Evolutionary conservation across 306 rosid species (phyloP), one percentile per base, ranked within the genome.

Genomic region (Potentilla sterilis): DNA sequence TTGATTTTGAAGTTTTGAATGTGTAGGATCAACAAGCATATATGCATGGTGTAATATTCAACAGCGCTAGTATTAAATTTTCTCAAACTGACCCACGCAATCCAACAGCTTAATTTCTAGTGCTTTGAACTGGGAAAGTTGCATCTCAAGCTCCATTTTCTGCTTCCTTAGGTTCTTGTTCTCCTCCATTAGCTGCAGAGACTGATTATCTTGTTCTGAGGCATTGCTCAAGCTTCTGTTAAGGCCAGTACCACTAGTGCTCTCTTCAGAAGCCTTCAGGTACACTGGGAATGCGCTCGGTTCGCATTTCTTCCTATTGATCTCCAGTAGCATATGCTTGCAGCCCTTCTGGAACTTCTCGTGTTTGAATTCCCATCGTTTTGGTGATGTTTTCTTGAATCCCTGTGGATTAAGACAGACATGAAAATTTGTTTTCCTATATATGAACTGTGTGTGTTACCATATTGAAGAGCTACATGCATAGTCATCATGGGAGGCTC

Each of bases 281-380:
- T 81, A 90, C 34, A 88, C 81, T 67, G 98, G 98, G 74, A 93
- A 93, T 7, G 88, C 85, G 22, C 98, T 91, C 9, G 98, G 89
- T 78, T 88, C 98, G 21, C 98, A 85, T 81, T 85, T 93, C 81
- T 93, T 93, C 57, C 98, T 78, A 0, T 80, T 86, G 76, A 93
- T 93, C 83, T 86, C 92, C 24, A 32, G 79, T 13, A 93, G 77
- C 89, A 81, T 69, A 0, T 86, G 73, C 86, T 63, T 85, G 55
- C 86, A 67, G 1, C 97, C 96, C 51, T 82, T 90, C 69, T 81
- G 86, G 68, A 93, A 93, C 81, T 89, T 91, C 80, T 93, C 93
- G 52, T 93, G 98, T 89, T 89, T 85, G 86, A 93, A 93, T 71
- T 93, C 96, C 98, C 98, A 93, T 79, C 83, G 81, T 74, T 89